phyloP scores from a whole-genome alignment of 164 flowering plant species.

The Cinnamomum chago region DNA sequence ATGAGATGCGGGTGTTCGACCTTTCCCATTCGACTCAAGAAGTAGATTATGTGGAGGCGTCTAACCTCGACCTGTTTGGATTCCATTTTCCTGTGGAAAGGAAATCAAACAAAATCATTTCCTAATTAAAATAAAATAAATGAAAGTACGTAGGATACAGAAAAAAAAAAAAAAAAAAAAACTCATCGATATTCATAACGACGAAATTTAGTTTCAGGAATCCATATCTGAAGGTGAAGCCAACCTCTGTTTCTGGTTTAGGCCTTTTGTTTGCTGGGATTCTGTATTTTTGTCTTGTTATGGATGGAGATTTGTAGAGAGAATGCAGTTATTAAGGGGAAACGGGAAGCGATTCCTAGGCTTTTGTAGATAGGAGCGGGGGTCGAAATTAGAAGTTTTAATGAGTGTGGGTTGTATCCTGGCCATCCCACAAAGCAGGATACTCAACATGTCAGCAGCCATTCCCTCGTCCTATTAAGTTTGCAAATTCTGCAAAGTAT shows the following conservation, averaged over 20 bases:
- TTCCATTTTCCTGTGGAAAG: slow-evolving; percentile 26
- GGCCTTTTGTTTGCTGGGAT: not conserved
- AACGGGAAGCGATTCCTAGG: not conserved
- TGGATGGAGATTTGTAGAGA: not conserved
- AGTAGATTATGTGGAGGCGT: slow-evolving; percentile 56
- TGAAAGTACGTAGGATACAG: no score
- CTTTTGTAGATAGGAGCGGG: not conserved
- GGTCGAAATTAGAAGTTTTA: not conserved
- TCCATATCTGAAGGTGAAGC: not conserved
- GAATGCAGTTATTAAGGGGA: not conserved
- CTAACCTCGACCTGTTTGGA: slow-evolving; percentile 37
- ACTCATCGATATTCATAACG: not conserved
- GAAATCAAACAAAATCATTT: not conserved
- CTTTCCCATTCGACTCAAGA: slow-evolving; percentile 56
- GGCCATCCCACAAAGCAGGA: no score
- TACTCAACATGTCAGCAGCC: no score
- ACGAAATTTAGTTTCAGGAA: not conserved
- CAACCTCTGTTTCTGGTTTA: not conserved
- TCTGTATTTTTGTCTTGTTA: not conserved
- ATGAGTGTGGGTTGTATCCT: not conserved
- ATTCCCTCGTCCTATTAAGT: no score
- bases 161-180: not conserved
- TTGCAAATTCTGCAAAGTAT: no score
- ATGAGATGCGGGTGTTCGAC: slow-evolving; percentile 82
- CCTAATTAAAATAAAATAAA: not conserved